Percentiles rank a stretch among this genome's conserved stretches.
These are phyloP conservation scores for Xylogone sp. DNA, from an alignment of 2,329 filamentous ascomycete genomes.

Conservation along the genomic window DNA sequence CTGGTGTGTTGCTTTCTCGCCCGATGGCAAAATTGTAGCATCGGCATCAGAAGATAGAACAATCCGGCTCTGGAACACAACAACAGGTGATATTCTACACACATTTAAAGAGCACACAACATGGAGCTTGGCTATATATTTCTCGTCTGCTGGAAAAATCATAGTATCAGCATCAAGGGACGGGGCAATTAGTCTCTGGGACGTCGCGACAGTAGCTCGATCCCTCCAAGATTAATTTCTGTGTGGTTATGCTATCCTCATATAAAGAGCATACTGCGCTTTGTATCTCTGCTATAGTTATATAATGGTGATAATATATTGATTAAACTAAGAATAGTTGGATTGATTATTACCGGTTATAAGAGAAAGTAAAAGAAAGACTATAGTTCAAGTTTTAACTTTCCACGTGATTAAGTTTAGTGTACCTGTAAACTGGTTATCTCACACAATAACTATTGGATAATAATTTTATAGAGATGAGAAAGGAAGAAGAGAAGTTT, in stretches of 20 bases:
- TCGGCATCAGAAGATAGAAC: not conserved
- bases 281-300: too few species aligned
- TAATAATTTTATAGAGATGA: too few species aligned
- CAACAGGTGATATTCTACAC: not conserved
- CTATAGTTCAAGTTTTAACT: too few species aligned
- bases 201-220: constrained; percentile 1
- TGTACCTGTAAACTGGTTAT: too few species aligned
- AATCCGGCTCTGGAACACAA: not conserved
- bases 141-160: not conserved
- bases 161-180: constrained; percentile 5
- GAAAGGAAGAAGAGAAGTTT: too few species aligned
- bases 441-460: too few species aligned
- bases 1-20: constrained; percentile 1
- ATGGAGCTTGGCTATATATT: not conserved
- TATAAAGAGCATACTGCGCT: too few species aligned
- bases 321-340: too few species aligned
- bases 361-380: too few species aligned
- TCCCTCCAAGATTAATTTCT: not conserved
- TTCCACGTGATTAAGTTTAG: too few species aligned
- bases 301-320: too few species aligned
- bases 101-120: constrained; percentile 1
- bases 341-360: too few species aligned
- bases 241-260: not conserved
- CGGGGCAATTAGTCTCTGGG: constrained; percentile 3
- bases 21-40: not conserved